A percentile compares a stretch with the other conserved stretches of the same genome.
Conservation (phyloP, 1,139 yeast species). For the Debaryomyces coudertii region DNA sequence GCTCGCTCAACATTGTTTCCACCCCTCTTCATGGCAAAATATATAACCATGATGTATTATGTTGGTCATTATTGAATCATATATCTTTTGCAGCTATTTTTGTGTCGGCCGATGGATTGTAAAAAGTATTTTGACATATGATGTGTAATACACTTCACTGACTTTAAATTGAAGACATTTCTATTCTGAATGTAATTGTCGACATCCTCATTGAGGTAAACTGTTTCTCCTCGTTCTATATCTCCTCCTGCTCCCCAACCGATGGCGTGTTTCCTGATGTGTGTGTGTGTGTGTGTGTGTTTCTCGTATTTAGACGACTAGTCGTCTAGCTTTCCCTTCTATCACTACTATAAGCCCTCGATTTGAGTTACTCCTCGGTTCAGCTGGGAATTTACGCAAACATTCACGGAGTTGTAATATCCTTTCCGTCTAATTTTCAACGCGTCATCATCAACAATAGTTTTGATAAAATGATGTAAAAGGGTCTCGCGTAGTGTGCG, state of each 20-base stretch:
- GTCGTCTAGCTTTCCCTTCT: neutral
- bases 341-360: neutral
- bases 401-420: neutral
- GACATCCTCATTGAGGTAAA: neutral
- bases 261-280: too few relatives aligned
- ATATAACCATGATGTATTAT: neutral
- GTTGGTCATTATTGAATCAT: neutral
- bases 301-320: neutral
- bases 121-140: neutral
- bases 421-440: neutral
- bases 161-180: neutral
- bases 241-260: neutral
- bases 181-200: neutral
- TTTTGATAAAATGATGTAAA: neutral
- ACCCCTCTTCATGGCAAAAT: neutral
- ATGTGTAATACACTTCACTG: neutral
- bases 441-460: conserved; percentile 2
- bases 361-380: neutral
- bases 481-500: conserved; percentile 3
- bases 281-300: neutral
- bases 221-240: neutral
- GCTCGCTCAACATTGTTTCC: neutral
- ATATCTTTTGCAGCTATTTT: neutral
- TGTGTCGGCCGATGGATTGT: neutral
- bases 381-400: neutral